These are phyloP conservation scores for Patellifolia procumbens DNA, from an alignment of 179 eudicot genomes.

Conservation along the genomic window DNA sequence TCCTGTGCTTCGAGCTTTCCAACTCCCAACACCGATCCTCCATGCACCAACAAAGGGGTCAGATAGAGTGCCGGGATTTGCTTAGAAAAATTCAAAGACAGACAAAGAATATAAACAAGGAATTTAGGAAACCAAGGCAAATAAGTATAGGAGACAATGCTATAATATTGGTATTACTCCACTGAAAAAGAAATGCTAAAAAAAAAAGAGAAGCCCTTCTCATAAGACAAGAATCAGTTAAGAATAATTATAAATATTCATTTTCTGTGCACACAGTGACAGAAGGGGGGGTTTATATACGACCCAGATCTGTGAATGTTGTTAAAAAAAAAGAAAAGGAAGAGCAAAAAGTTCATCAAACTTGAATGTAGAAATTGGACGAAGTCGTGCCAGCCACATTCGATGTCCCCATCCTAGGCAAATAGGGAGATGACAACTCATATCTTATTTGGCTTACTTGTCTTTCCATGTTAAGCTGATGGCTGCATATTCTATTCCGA, in stretches of 20 bases:
- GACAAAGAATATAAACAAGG: conserved; percentile 16
- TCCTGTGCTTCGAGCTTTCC: conserved; percentile 37
- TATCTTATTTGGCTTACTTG: conserved; percentile 29
- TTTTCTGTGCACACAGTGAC: conserved; percentile 18
- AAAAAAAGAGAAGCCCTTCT: too few relatives aligned
- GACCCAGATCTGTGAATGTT: conserved; percentile 12
- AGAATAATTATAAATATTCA: conserved; percentile 23
- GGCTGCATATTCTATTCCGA: conserved; percentile 51
- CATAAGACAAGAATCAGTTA: conserved; percentile 35
- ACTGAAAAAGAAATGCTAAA: conserved; percentile 14
- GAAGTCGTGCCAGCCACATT: conserved; percentile 52
- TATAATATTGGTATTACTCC: conserved; percentile 28
- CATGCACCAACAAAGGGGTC: conserved; percentile 30
- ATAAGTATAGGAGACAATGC: conserved; percentile 27
- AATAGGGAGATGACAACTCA: conserved; percentile 46
- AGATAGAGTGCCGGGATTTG: not conserved
- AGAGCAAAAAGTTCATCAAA: conserved; percentile 9
- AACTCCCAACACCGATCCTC: conserved; percentile 41
- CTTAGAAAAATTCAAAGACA: conserved; percentile 14
- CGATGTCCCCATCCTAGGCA: conserved; percentile 35
- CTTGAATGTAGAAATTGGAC: conserved; percentile 13
- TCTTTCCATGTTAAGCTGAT: conserved; percentile 32
- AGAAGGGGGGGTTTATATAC: conserved; percentile 7
- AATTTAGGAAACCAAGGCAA: conserved; percentile 25
- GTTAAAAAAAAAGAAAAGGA: not conserved